Conservation (phyloP, 2,329 filamentous ascomycete genomes). For the Colletotrichum siamense region DNA sequence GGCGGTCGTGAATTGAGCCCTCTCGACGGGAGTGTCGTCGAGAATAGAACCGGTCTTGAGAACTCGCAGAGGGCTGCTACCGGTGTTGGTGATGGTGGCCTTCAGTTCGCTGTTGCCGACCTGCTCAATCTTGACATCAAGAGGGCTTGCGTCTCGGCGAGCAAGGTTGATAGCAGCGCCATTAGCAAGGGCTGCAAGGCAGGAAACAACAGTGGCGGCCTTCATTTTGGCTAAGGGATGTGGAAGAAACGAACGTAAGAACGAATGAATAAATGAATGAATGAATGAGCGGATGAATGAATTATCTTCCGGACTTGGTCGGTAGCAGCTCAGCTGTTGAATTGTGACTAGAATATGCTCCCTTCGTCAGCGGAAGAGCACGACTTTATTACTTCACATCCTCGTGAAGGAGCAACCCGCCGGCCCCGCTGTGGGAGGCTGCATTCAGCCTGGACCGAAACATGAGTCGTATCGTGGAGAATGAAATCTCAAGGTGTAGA, state of each 20-base stretch:
- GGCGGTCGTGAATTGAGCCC: conserved; percentile 47
- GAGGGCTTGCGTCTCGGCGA: conserved; percentile 37
- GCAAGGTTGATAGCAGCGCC: conserved; percentile 34
- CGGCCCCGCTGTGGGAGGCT: not conserved
- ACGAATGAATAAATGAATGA: not conserved
- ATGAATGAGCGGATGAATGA: not conserved
- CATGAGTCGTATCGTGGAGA: not conserved
- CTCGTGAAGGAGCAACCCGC: not conserved
- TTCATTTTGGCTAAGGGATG: conserved; percentile 33
- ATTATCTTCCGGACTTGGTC: not conserved
- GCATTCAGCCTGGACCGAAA: not conserved
- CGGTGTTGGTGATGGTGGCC: conserved; percentile 54
- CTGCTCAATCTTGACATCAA: conserved; percentile 46
- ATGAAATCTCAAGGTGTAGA: not conserved
- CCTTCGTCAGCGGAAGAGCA: not conserved
- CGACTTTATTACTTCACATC: not conserved
- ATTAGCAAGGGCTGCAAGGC: conserved; percentile 39
- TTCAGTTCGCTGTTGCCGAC: conserved; percentile 53
- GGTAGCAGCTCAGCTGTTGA: not conserved
- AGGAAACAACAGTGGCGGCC: conserved; percentile 38
- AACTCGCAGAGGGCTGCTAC: conserved; percentile 47
- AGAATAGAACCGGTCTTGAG: conserved; percentile 55
- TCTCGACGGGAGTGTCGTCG: conserved; percentile 52
- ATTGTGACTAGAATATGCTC: not conserved
- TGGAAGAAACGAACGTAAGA: not conserved